Base-by-base conservation (phyloP, 495 filamentous ascomycete genomes). In the Glonium stellatum region DNA sequence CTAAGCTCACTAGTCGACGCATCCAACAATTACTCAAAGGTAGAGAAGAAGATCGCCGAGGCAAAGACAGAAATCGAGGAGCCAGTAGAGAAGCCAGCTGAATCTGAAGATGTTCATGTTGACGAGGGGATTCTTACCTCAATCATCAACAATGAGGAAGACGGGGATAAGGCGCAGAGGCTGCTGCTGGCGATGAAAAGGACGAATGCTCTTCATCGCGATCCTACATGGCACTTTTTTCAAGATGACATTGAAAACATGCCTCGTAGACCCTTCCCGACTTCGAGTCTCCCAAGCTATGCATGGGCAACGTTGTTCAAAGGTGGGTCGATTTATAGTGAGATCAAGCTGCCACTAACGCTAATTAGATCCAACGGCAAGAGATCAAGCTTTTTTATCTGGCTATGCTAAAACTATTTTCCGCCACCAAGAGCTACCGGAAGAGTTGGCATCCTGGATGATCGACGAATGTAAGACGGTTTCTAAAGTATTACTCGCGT, bases 391-490 rank as follows among this genome's bases (percentile, higher is more conserved):
- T 1, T 81, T 95, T 59, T 72, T 88, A 44, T 85, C 86, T 49
- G 90, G 90, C 1, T 78, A 85, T 57, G 74, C 86, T 0, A 80
- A 82, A 61, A 78, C 83, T 59, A 79, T 87, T 19, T 74, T 85
- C 27, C 68, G 69, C 18, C 78, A 75, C 37, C 71, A 70, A 25
- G 54, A 71, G 13, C 72, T 93, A 5, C 85, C 91, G 1, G 82
- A 90, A 54, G 83, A 89, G 57, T 66, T 95, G 19, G 77, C 90
- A 22, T 51, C 76, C 19, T 96, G 90, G 90, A 79, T 92, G 2
- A 74, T 95, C 11, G 74, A 83, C 42, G 83, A 89, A 61, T 67
- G 82, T 82, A 59, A 37, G 75, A 70, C 27, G 8, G 21, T 8
- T 47, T 6, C 15, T 25, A 36, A 22, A 42, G 25, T 15, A 21